Evolutionary conservation across 352 stramenopile genomes (phyloP).

Genomic region (Pythium periplocum): DNA sequence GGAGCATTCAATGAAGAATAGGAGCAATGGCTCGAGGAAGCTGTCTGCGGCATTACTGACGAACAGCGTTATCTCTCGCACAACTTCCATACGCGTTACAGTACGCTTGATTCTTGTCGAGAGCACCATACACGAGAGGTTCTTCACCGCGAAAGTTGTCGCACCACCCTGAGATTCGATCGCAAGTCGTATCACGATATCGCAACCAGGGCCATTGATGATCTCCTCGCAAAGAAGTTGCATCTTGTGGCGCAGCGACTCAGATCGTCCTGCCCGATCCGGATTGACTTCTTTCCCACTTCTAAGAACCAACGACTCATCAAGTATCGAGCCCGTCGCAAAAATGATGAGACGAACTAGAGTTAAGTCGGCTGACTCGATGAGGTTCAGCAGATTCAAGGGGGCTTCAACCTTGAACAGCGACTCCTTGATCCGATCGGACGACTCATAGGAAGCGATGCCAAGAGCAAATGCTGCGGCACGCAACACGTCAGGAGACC

Average conservation of each 20-base stretch:
- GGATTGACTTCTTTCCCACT: conserved; percentile 6
- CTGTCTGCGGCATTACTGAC: conserved; percentile 1
- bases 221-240: conserved; percentile 2
- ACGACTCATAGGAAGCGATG: conserved; percentile 30
- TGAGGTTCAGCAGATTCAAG: conserved; percentile 42
- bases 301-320: conserved; percentile 22
- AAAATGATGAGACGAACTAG: conserved; percentile 44
- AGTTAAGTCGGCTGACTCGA: conserved; percentile 25
- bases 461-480: conserved; percentile 49
- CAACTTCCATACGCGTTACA: background rate
- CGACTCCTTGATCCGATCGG: conserved; percentile 31
- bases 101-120: conserved; percentile 3
- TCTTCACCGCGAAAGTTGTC: conserved; percentile 13
- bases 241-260: conserved; percentile 7
- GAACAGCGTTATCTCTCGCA: conserved; percentile 3
- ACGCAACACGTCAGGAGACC: conserved; percentile 42
- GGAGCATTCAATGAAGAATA: conserved; percentile 22
- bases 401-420: conserved; percentile 46
- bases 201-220: background rate
- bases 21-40: conserved; percentile 14
- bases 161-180: background rate
- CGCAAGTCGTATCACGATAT: conserved; percentile 5
- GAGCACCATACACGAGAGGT: conserved; percentile 8
- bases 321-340: conserved; percentile 31
- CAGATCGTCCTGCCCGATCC: background rate